These are phyloP conservation scores for Starmerella apicola DNA, from an alignment of 805 yeast genomes.

Conservation along the genomic window DNA sequence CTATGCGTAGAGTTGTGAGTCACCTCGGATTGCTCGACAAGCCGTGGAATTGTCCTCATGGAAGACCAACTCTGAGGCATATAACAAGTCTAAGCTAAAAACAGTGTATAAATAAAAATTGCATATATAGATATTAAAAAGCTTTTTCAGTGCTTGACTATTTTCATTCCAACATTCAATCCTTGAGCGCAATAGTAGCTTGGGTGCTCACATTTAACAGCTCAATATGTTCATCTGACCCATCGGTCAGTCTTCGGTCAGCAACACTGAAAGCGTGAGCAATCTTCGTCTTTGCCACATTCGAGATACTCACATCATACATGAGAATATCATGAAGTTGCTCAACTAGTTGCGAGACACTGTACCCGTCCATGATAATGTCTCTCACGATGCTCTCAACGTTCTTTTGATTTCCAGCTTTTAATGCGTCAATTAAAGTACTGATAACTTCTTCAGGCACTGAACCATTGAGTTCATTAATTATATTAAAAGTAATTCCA, in stretches of 20 bases:
- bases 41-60: constrained; percentile 96
- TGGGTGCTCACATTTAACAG: constrained; percentile 51
- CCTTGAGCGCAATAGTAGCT: constrained; percentile 30
- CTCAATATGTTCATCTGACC: constrained; percentile 82
- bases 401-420: constrained; percentile 22
- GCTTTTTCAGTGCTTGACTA: too few species aligned
- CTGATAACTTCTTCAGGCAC: constrained; percentile 42
- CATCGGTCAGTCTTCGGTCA: constrained; percentile 64
- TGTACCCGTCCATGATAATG: constrained; percentile 59
- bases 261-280: constrained; percentile 57
- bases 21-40: constrained; percentile 62
- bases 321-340: constrained; percentile 62
- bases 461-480: constrained; percentile 67
- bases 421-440: constrained; percentile 31
- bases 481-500: constrained; percentile 34
- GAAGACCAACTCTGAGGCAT: constrained; percentile 94
- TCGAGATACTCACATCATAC: constrained; percentile 38
- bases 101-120: neutral
- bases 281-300: constrained; percentile 50
- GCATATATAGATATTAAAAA: too few species aligned
- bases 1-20: constrained; percentile 58
- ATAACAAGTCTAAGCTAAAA: constrained; percentile 39
- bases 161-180: too few species aligned
- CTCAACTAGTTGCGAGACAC: constrained; percentile 55
- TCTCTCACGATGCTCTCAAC: constrained; percentile 34